Evolutionary conservation across 176 grass and related monocot genomes (phyloP).

Genomic region (Thalia dealbata): DNA sequence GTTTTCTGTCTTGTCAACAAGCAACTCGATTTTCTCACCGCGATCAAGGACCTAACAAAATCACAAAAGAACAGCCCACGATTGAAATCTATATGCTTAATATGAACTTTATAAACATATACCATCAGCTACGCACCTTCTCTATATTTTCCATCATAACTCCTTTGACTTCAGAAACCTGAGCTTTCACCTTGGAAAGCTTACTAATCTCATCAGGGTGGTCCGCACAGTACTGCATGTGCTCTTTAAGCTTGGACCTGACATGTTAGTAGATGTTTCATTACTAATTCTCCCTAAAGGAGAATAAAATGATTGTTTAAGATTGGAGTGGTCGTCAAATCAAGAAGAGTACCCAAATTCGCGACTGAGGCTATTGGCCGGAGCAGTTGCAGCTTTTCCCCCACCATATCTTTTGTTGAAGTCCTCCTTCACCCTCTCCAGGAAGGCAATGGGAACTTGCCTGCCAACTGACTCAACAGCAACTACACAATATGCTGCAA

Average conservation of each 20-base stretch:
- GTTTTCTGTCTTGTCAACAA: neutral
- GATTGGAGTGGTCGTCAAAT: neutral
- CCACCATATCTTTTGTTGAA: neutral
- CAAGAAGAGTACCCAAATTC: neutral
- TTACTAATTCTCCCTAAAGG: neutral
- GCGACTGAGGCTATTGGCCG: neutral
- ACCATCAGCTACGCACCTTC: neutral
- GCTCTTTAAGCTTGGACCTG: slow-evolving; percentile 1
- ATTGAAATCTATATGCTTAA: neutral
- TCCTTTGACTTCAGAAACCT: neutral
- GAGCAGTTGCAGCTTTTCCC: neutral
- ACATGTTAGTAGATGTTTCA: neutral
- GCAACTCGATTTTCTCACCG: neutral
- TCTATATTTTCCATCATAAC: slow-evolving; percentile 1
- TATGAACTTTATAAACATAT: neutral
- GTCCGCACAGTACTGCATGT: neutral
- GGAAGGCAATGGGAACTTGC: neutral
- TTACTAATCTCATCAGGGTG: neutral
- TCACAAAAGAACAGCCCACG: neutral
- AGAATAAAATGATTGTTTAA: neutral
- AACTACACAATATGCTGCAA: neutral
- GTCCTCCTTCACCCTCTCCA: neutral
- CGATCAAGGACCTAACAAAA: neutral
- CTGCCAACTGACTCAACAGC: neutral
- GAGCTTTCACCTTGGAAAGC: neutral